Evolutionary conservation across 805 yeast species (phyloP), one percentile per base, ranked within the genome.

Genomic region (Schwanniomyces yamadae): DNA sequence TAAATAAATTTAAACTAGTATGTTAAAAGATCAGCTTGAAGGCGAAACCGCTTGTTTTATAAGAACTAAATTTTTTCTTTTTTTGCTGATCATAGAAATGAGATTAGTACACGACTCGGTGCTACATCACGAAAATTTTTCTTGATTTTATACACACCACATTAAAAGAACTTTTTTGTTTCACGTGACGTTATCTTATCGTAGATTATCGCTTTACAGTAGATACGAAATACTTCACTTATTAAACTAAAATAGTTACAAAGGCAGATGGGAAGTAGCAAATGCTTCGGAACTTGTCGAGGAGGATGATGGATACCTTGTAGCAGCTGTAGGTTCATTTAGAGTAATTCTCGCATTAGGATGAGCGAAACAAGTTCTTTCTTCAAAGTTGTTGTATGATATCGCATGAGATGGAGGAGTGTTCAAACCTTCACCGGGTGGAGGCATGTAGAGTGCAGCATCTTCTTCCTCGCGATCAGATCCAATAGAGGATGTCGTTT

Each of bases 311-410:
- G 41, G 31, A 14, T 19, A 16, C 2, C 7, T 16, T 8, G 29
- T 20, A 20, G 28, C 9, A 8, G 33, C 18, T 6, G 33, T 13
- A 15, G 37, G 18, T 4, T 40, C 48, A 22, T 45, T 37, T 25
- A 58, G 43, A 13, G 52, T 48, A 4, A 68, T 57, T 27, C 52
- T 59, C 18, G 73, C 72, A 37, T 66, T 59, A 2, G 74, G 74
- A 45, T 68, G 74, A 3, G 74, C 72, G 41, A 47, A 67, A 44
- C 69, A 64, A 22, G 65, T 57, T 22, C 70, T 45, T 29, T 62
- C 68, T 24, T 67, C 73, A 23, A 54, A 43, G 23, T 46, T 46
- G 7, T 44, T 43, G 36, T 46, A 54, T 3, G 46, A 31, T 10
- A 35, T 31, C 2, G 44, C 37, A 39, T 48, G 45, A 4, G 48